Base-by-base conservation (phyloP, 495 filamentous ascomycete genomes). In the Chlorociboria aeruginascens region DNA sequence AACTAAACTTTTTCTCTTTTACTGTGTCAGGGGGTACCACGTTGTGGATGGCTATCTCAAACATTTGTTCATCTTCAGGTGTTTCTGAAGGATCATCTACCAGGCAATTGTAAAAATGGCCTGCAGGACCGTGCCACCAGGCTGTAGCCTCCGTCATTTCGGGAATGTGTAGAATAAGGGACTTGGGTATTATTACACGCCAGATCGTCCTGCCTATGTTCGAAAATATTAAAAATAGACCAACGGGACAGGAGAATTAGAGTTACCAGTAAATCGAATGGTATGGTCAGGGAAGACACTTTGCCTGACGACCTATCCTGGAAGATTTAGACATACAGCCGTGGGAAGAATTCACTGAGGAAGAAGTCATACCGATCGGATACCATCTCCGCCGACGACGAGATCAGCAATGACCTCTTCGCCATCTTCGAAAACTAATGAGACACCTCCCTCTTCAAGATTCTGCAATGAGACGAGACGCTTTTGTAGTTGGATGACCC, bases 341-440 rank as follows among this genome's bases (percentile, higher is more conserved):
- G 20, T 25, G 40, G 32, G 45, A 48, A 29, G 55, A 49, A 29
- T 38, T 34, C 1, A 37, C 34, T 48, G 17, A 13, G 29, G 9
- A 9, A 38, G 36, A 38, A 33, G 31, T 55, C 66, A 25, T 43
- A 76, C 70, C 3, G 72, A 76, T 50, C 69, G 63, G 43, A 76
- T 71, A 10, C 72, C 72, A 56, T 76, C 72, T 14, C 66, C 72
- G 6, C 69, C 71, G n/a, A 74, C 61, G 7, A 74, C 66, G 7
- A 76, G 51, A 61, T 76, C 71, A 6, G 66, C 69, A 14, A 50
- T 48, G 3, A 50, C 59, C 10, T 58, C 54, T 11, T 54, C 57
- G 7, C 61, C 59, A 50, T 76, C 70, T 29, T 67, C 54, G 39
- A 68, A 66, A n/a, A 48, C 32, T 8, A 71, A 49, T 3, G 51